Percentiles rank a stretch among this genome's conserved stretches.
Conservation (phyloP, 805 yeast species). For the Metschnikowia noctiluminum region DNA sequence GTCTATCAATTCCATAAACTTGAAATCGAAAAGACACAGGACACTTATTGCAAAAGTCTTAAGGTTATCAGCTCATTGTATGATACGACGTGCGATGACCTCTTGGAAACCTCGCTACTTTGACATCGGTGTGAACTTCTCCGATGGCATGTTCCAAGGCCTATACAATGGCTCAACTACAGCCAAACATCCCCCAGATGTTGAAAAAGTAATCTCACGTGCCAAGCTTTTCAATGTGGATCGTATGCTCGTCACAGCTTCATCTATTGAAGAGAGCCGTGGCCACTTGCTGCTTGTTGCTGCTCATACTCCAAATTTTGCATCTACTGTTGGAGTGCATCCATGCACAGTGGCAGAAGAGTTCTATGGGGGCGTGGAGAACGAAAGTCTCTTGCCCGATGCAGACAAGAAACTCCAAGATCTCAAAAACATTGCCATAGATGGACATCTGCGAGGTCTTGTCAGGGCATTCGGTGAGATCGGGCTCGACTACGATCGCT, state of each 20-base stretch:
- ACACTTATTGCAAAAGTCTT: too few relatives aligned
- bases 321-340: conserved; percentile 89
- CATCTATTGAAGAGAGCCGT: conserved; percentile 63
- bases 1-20: too few relatives aligned
- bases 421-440: conserved; percentile 47
- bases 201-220: conserved; percentile 58
- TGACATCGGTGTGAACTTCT: conserved; percentile 65
- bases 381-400: conserved; percentile 36
- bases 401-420: conserved; percentile 43
- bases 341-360: conserved; percentile 74
- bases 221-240: conserved; percentile 65
- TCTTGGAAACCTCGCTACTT: conserved; percentile 42
- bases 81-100: conserved; percentile 9
- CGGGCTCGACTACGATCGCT: conserved; percentile 91
- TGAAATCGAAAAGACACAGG: too few relatives aligned
- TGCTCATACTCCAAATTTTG: conserved; percentile 21
- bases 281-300: conserved; percentile 58
- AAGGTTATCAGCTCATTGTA: background rate
- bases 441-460: conserved; percentile 46
- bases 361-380: conserved; percentile 28
- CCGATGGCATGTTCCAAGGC: conserved; percentile 88
- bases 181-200: conserved; percentile 64
- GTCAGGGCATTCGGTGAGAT: conserved; percentile 92
- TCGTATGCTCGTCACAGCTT: conserved; percentile 78
- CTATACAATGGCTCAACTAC: conserved; percentile 57